These are phyloP conservation scores for Gleditsia sinensis DNA, from an alignment of 306 rosid species.

Conservation along the genomic window DNA sequence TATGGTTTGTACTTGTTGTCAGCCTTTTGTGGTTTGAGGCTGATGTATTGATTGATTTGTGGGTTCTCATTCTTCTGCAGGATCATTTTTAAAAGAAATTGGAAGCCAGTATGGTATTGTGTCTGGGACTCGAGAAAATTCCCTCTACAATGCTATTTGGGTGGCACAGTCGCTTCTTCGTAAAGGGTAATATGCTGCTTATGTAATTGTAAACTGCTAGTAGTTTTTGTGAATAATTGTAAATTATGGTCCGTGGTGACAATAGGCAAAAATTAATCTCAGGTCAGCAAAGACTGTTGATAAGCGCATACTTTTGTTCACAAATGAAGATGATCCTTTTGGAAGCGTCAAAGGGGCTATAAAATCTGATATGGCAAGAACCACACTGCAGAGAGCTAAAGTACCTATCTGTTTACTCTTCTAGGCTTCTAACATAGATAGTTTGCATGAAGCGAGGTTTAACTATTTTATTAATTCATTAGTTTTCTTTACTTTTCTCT, in stretches of 20 bases:
- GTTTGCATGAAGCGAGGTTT: slow-evolving; percentile 23
- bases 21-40: neutral
- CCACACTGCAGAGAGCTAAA: slow-evolving; percentile 86
- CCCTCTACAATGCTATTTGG: slow-evolving; percentile 93
- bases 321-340: slow-evolving; percentile 97
- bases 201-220: neutral
- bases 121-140: slow-evolving; percentile 78
- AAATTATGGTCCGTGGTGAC: neutral
- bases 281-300: slow-evolving; percentile 77
- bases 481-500: slow-evolving; percentile 1
- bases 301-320: slow-evolving; percentile 83
- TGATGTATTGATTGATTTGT: slow-evolving; percentile 4
- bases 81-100: slow-evolving; percentile 64
- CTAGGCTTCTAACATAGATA: slow-evolving; percentile 22
- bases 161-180: slow-evolving; percentile 91
- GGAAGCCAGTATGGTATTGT: slow-evolving; percentile 81
- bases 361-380: slow-evolving; percentile 82
- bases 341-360: slow-evolving; percentile 64
- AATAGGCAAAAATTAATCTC: slow-evolving; percentile 38
- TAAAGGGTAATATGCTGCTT: slow-evolving; percentile 63
- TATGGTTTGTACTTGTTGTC: neutral
- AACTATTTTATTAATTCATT: slow-evolving; percentile 21
- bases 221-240: neutral
- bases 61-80: slow-evolving; percentile 47
- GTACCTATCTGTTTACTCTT: slow-evolving; percentile 46